Evolutionary conservation across 441 rosid genomes (phyloP).

Genomic region (Isatis lusitanica): DNA sequence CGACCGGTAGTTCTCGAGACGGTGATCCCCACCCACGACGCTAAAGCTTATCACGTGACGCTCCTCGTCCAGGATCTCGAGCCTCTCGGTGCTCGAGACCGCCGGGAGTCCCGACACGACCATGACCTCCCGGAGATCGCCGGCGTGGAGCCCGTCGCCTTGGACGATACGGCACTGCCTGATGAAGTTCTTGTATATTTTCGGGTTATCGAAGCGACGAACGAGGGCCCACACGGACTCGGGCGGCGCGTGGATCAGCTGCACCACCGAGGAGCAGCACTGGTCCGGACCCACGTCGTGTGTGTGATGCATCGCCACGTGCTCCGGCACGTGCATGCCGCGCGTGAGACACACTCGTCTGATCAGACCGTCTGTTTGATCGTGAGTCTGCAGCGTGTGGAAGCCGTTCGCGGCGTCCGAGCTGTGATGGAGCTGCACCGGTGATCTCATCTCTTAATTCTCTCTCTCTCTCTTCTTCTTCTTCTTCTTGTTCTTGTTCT

Average conservation of each 20-base stretch:
- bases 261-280: constrained; percentile 63
- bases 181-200: constrained; percentile 70
- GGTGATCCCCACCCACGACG: constrained; percentile 74
- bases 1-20: constrained; percentile 64
- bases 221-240: constrained; percentile 70
- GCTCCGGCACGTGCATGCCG: constrained; percentile 39
- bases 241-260: constrained; percentile 51
- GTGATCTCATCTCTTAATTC: constrained; percentile 27
- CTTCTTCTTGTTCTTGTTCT: background rate
- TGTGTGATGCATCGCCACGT: constrained; percentile 54
- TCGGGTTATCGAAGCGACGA: constrained; percentile 75
- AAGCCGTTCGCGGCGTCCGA: constrained; percentile 32
- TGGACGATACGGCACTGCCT: constrained; percentile 65
- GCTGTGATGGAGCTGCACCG: constrained; percentile 38
- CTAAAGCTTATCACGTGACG: constrained; percentile 69
- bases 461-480: background rate
- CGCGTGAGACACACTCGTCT: constrained; percentile 38
- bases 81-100: constrained; percentile 59
- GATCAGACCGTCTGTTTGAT: constrained; percentile 17
- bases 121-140: constrained; percentile 63
- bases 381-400: constrained; percentile 31
- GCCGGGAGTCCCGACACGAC: constrained; percentile 85
- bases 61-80: constrained; percentile 81
- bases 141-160: constrained; percentile 62
- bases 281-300: constrained; percentile 52